Percentiles rank a stretch among this genome's conserved stretches.
Conservation (phyloP, 208 protist genomes). For the Novymonas esmeraldas region DNA sequence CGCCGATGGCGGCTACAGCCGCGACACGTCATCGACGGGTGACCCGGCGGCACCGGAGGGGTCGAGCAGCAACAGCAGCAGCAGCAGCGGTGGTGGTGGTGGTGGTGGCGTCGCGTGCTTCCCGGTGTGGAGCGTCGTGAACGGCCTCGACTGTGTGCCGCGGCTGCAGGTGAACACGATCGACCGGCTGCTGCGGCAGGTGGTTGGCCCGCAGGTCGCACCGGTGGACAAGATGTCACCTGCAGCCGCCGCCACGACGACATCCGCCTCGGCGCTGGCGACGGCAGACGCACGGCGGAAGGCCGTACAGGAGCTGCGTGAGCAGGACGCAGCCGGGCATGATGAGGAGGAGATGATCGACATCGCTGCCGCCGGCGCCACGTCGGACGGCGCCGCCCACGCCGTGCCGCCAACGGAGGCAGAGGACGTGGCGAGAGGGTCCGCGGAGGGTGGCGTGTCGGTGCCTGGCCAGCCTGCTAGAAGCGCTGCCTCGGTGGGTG, state of each 20-base stretch:
- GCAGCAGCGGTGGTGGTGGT: no score
- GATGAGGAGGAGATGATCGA: constrained; percentile 22
- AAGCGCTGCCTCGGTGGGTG: background rate
- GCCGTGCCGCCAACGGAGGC: no score
- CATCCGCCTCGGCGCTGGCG: background rate
- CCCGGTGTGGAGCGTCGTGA: constrained; percentile 59
- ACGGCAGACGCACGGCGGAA: background rate
- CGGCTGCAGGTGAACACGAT: constrained; percentile 73
- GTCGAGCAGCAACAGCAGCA: no score
- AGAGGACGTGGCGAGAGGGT: no score
- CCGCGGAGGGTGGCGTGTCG: no score
- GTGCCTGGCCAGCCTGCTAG: no score
- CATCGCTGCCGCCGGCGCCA: background rate
- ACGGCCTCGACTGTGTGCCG: constrained; percentile 55
- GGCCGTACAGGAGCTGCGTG: background rate
- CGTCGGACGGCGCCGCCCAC: no score
- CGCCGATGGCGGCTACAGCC: constrained; percentile 11
- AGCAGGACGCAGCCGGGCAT: constrained; percentile 4
- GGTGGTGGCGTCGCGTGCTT: no score
- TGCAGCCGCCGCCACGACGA: background rate
- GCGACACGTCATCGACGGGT: background rate
- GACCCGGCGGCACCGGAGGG: constrained; percentile 1
- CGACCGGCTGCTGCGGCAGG: constrained; percentile 40
- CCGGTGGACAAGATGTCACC: background rate
- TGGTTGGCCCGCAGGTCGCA: constrained; percentile 10